A percentile compares a stretch with the other conserved stretches of the same genome.
Conservation (phyloP, 805 yeast genomes). For the Tetrapisispora taiwanensis region DNA sequence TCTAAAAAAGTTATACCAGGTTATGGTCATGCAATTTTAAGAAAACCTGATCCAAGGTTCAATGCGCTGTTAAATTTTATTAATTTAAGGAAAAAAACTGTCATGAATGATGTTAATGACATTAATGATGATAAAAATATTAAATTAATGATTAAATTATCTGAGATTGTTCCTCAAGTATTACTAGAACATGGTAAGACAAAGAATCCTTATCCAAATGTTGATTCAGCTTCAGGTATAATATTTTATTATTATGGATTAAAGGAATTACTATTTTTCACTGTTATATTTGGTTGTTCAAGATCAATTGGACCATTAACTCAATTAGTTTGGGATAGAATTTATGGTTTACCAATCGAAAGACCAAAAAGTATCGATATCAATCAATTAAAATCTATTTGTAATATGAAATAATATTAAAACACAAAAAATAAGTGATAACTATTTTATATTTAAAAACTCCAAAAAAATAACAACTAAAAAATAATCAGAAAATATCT, state of each 20-base stretch:
- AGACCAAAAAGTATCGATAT: slow-evolving; percentile 49
- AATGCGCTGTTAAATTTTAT: slow-evolving; percentile 66
- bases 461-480: too few species aligned
- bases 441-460: too few species aligned
- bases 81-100: slow-evolving; percentile 36
- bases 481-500: too few species aligned
- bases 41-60: slow-evolving; percentile 77
- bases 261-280: slow-evolving; percentile 62
- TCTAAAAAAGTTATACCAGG: slow-evolving; percentile 78
- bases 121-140: slow-evolving; percentile 56
- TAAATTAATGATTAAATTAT: slow-evolving; percentile 54
- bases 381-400: slow-evolving; percentile 10
- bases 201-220: slow-evolving; percentile 79
- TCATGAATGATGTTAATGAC: slow-evolving; percentile 48
- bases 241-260: slow-evolving; percentile 73
- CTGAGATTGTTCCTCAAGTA: slow-evolving; percentile 65
- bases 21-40: slow-evolving; percentile 78
- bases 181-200: slow-evolving; percentile 73
- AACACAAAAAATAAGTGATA: too few species aligned
- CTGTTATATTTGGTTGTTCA: slow-evolving; percentile 75
- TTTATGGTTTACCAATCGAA: slow-evolving; percentile 69
- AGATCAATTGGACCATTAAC: slow-evolving; percentile 72
- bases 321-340: slow-evolving; percentile 71
- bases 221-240: slow-evolving; percentile 72
- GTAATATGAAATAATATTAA: not conserved